Base-by-base conservation (phyloP, 2,329 filamentous ascomycete species). In the Monosporascus sp. region DNA sequence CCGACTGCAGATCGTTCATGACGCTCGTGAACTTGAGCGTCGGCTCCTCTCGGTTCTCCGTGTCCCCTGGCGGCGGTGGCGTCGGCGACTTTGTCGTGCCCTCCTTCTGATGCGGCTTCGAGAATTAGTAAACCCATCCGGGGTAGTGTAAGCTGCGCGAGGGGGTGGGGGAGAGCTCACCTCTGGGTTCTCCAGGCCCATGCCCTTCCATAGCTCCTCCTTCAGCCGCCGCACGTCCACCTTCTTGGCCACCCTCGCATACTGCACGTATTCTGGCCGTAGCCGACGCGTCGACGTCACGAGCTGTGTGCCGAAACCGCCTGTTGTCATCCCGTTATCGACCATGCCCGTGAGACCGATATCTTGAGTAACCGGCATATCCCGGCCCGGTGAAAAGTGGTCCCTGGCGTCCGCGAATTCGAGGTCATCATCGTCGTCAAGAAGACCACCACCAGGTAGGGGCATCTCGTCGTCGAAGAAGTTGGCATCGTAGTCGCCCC, bases 401-500 rank as follows among this genome's bases (percentile, higher is more conserved):
- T 94, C 89, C 46, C 86, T 77, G 31, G 89, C 89, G 68, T 94
- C 89, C 4, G 88, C 87, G 69, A 94, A 94, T 62, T 88, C 86
- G 54, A 80, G 64, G 50, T 88, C 86, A 47, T 88, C 85, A 51
- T 89, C 87, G 42, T 86, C 85, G 27, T 79, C 77, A 18, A 81
- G 77, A 22, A 76, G 70, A 47, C 78, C 75, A 5, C 77, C 84
- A 11, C 82, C 85, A 2, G 82, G 76, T 62, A 90, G 81, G 2
- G 86, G 85, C 58, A 92, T 74, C 2, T 81, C 86, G 61, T 93
- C 89, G 64, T 97, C 94, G 76, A 97, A 99, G 80, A 97, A 99
- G 70, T 97, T 89, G 54, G 94, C 93, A 68, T 97, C 91, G 70
- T 97, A 99, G 66, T 95, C 86, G 55, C 92, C 92, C 61, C 83